Conservation (phyloP, 768 basidiomycete species). For the Boletus eberwhitei region DNA sequence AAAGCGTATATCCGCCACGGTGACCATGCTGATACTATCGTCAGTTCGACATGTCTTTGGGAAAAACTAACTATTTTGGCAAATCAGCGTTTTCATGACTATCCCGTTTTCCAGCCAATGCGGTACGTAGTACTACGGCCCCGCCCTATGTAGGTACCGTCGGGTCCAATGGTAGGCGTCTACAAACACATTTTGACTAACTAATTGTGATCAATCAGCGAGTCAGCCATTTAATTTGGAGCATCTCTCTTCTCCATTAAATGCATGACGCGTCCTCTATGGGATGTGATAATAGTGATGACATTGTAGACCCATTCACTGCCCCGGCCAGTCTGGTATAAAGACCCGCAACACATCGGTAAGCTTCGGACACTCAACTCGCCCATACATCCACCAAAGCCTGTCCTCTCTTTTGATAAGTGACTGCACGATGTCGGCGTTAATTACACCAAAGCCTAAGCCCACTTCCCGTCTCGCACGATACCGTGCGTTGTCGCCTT, state of each 20-base stretch:
- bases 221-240: too few relatives aligned
- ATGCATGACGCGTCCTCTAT: not conserved
- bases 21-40: too few relatives aligned
- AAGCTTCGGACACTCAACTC: not conserved
- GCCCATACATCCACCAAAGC: not conserved
- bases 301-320: not conserved
- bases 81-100: too few relatives aligned
- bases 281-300: not conserved
- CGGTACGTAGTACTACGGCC: too few relatives aligned
- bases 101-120: too few relatives aligned
- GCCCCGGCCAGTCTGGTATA: not conserved
- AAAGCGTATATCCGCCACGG: too few relatives aligned
- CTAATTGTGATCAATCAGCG: too few relatives aligned
- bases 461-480: conserved; percentile 35
- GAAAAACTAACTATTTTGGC: too few relatives aligned
- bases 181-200: too few relatives aligned
- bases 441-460: conserved; percentile 15
- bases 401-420: not conserved
- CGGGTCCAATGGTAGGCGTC: too few relatives aligned
- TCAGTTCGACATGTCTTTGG: too few relatives aligned
- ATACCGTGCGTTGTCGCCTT: conserved; percentile 39
- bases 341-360: not conserved
- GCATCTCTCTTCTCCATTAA: not conserved
- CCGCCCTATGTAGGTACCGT: too few relatives aligned
- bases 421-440: not conserved